phyloP scores from a whole-genome alignment of 257 asterid genomes.

The Fraxinus pennsylvanica region DNA sequence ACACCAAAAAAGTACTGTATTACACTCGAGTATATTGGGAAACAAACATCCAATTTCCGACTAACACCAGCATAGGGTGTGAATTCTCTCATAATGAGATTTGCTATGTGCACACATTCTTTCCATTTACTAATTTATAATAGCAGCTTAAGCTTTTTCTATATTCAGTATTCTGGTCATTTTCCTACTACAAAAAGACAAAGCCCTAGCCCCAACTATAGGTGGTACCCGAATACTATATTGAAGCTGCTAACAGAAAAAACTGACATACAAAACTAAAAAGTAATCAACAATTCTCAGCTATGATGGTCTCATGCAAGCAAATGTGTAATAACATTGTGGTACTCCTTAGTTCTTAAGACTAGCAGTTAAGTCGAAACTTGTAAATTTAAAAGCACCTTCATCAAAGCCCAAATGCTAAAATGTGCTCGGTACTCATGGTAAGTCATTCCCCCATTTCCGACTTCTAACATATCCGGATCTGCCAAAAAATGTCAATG shows the following conservation, averaged over 20 bases:
- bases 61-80: not conserved
- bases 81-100: not conserved
- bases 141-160: no score
- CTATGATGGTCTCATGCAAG: no score
- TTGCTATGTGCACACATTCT: not conserved
- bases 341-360: not conserved
- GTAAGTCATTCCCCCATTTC: constrained; percentile 91
- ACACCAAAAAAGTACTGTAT: not conserved
- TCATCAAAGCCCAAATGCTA: constrained; percentile 98
- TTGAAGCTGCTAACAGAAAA: no score
- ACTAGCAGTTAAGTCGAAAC: not conserved
- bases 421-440: constrained; percentile 89
- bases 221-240: no score
- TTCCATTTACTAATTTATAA: no score
- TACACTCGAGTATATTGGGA: not conserved
- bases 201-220: no score
- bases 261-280: no score
- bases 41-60: not conserved
- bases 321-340: not conserved
- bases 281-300: no score
- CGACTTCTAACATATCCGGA: constrained; percentile 98
- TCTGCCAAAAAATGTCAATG: constrained; percentile 46
- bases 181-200: no score
- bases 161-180: no score
- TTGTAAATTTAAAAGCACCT: constrained; percentile 45